phyloP scores from a whole-genome alignment of 768 basidiomycete species.

The Suillus occidentalis region DNA sequence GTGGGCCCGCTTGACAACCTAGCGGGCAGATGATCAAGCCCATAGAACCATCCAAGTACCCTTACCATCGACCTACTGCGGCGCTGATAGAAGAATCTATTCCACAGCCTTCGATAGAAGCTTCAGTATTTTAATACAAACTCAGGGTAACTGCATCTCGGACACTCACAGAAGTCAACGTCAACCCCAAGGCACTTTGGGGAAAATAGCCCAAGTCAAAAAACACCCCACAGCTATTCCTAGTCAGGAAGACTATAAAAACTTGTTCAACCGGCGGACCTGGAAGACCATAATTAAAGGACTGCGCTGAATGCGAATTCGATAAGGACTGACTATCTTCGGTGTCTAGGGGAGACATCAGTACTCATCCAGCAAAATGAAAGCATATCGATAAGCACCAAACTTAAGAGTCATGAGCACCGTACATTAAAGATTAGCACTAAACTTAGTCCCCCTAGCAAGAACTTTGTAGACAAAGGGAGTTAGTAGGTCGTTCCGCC shows the following conservation, averaged over 20 bases:
- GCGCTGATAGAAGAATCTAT: neutral
- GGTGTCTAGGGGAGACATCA: neutral
- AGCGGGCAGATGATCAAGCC: too few relatives aligned
- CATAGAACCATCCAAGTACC: too few relatives aligned
- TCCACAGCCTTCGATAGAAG: neutral
- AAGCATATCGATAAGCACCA: neutral
- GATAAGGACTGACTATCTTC: neutral
- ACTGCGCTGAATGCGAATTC: neutral
- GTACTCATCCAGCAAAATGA: too few relatives aligned
- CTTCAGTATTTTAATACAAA: neutral
- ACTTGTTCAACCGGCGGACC: too few relatives aligned
- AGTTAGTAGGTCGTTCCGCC: neutral
- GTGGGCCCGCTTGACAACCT: neutral
- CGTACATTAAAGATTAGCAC: neutral
- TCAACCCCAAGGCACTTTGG: neutral
- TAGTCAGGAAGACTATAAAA: neutral
- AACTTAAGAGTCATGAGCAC: neutral
- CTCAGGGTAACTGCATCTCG: neutral
- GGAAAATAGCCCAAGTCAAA: neutral
- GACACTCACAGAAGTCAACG: too few relatives aligned
- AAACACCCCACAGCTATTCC: neutral
- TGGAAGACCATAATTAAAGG: neutral
- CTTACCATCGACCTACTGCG: neutral
- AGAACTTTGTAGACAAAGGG: neutral
- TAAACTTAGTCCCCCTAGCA: neutral